Percentiles rank a stretch among this genome's conserved stretches.
Evolutionary conservation across 2,329 filamentous ascomycete genomes (phyloP).

Genomic region (Diaporthe sp.): DNA sequence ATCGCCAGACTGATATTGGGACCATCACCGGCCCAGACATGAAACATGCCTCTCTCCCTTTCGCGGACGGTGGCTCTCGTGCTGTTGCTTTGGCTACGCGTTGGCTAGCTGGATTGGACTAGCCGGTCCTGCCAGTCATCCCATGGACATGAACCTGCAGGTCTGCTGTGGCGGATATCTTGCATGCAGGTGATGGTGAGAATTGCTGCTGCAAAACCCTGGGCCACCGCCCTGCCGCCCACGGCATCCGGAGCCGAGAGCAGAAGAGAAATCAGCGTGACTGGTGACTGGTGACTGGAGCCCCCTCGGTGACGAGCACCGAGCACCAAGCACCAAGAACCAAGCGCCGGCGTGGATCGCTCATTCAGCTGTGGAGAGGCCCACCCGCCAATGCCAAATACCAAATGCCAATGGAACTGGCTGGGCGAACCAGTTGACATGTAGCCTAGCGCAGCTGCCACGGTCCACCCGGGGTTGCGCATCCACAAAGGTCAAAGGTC

Average conservation of each 20-base stretch:
- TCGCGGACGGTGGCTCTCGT: background rate
- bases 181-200: slow-evolving; percentile 5
- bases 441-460: slow-evolving; percentile 28
- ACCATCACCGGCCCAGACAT: slow-evolving; percentile 33
- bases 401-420: slow-evolving; percentile 8
- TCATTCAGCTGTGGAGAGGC: slow-evolving; percentile 5
- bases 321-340: slow-evolving; percentile 5
- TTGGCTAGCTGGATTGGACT: background rate
- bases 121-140: background rate
- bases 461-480: slow-evolving; percentile 30
- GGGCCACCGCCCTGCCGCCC: background rate
- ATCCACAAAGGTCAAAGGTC: slow-evolving; percentile 20
- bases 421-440: slow-evolving; percentile 30
- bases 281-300: background rate
- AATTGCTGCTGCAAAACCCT: background rate
- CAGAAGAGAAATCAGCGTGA: background rate
- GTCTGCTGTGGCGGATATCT: slow-evolving; percentile 3
- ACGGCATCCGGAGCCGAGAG: slow-evolving; percentile 21
- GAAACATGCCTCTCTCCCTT: slow-evolving; percentile 34
- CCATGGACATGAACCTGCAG: slow-evolving; percentile 11
- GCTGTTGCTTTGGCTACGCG: slow-evolving; percentile 18
- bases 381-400: background rate
- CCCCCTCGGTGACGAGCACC: slow-evolving; percentile 3
- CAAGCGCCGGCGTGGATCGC: slow-evolving; percentile 26
- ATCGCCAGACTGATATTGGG: slow-evolving; percentile 31